These are phyloP conservation scores for Xylariaceae sp. DNA, from an alignment of 2,329 filamentous ascomycete species.

Conservation along the genomic window DNA sequence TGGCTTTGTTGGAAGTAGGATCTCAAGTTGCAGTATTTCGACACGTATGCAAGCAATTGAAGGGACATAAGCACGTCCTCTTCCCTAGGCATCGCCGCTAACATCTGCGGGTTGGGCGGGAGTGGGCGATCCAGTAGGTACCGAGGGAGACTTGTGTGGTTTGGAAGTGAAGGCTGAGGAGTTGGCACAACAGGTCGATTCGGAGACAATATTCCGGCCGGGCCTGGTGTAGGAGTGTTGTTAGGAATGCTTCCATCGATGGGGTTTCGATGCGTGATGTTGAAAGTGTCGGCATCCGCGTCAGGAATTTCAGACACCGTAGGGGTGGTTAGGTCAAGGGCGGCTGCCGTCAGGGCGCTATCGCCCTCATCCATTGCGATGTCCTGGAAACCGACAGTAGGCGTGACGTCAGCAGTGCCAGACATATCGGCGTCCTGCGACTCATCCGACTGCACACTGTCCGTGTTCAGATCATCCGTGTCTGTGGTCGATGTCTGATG, in stretches of 20 bases:
- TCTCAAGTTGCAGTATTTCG: conserved; percentile 94
- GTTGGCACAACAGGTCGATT: conserved; percentile 67
- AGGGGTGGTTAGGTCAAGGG: conserved; percentile 70
- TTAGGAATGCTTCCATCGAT: conserved; percentile 83
- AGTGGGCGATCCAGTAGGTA: conserved; percentile 74
- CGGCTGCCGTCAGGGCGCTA: conserved; percentile 70
- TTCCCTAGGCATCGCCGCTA: conserved; percentile 90
- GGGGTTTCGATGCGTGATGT: conserved; percentile 81
- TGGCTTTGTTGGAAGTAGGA: conserved; percentile 96
- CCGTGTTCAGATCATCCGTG: conserved; percentile 78
- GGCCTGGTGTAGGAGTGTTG: conserved; percentile 61
- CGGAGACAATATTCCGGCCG: conserved; percentile 69
- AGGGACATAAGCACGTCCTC: conserved; percentile 98
- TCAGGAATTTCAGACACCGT: conserved; percentile 83
- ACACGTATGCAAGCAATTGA: conserved; percentile 93
- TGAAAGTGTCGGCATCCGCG: conserved; percentile 84
- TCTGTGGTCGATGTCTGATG: conserved; percentile 91
- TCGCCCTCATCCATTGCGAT: conserved; percentile 76
- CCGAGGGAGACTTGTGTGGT: conserved; percentile 65
- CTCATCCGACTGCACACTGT: conserved; percentile 77
- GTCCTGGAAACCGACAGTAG: conserved; percentile 79
- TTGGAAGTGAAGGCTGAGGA: conserved; percentile 70
- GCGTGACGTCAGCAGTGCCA: conserved; percentile 74
- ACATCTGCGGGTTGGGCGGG: conserved; percentile 66
- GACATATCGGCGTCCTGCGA: conserved; percentile 74